Evolutionary conservation across 164 flowering plant genomes (phyloP).

Genomic region (Paratinospora sagittata): DNA sequence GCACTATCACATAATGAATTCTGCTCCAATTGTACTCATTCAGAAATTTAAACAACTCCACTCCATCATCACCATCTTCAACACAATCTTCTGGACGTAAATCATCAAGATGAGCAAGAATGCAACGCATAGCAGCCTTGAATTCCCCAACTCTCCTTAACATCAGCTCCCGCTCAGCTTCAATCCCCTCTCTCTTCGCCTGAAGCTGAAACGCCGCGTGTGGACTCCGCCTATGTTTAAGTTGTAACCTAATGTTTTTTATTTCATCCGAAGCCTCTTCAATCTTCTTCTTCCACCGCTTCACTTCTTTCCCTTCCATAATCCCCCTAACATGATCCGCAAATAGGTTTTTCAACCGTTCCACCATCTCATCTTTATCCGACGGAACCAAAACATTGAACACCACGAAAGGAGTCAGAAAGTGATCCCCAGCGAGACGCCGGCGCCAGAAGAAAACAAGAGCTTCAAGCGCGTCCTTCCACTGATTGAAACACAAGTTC

Average conservation of each 20-base stretch:
- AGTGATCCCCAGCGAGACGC: constrained; percentile 36
- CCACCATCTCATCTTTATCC: constrained; percentile 44
- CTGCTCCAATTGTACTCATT: constrained; percentile 40
- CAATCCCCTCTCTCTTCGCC: constrained; percentile 28
- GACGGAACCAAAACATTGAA: constrained; percentile 29
- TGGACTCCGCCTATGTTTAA: constrained; percentile 3
- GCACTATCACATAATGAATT: constrained; percentile 37
- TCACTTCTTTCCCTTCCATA: constrained; percentile 32
- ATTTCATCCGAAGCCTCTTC: constrained; percentile 28
- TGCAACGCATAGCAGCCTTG: constrained; percentile 42
- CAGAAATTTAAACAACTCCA: constrained; percentile 21
- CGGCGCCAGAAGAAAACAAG: constrained; percentile 46
- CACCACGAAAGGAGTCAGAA: constrained; percentile 27
- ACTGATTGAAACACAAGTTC: constrained; percentile 35
- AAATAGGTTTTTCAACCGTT: constrained; percentile 38
- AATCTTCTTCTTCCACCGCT: constrained; percentile 30
- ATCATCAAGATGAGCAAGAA: constrained; percentile 32
- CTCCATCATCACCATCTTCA: constrained; percentile 3
- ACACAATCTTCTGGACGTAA: neutral
- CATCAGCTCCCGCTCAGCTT: constrained; percentile 36
- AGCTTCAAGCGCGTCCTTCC: constrained; percentile 42
- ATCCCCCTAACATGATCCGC: constrained; percentile 16
- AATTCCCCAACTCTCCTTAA: constrained; percentile 52
- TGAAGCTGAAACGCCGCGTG: constrained; percentile 1
- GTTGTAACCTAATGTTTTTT: neutral